Evolutionary conservation across 202 grass and related monocot genomes (phyloP), one percentile per base, ranked within the genome.

Genomic region (Schoenoplectus triqueter): DNA sequence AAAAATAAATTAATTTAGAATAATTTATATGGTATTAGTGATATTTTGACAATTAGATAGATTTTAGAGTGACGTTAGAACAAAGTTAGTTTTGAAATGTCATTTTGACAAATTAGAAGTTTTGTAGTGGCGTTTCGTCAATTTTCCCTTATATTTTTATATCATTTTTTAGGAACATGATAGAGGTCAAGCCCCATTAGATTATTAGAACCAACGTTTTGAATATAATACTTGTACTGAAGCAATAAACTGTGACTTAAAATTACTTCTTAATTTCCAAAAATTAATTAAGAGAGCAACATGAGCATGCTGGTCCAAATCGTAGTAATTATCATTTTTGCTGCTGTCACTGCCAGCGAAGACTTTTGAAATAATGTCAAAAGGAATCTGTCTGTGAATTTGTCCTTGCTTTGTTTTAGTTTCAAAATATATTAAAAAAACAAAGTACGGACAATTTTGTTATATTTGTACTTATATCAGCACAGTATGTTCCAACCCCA

Each of bases 291-390:
- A 55, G 20, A 76, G 4, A 40, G 21, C 50, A 73, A 73, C 20
- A 50, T 73, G 4, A 77, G 21, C 49, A 77, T 77, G 20, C 48
- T 76, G 48, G 10, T 15, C 50, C 73, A n/a, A 56, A 55, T 39
- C 1, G 10, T 15, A 73, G 15, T 73, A 15, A 76, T 76, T 56
- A 76, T 19, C 18, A 56, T 76, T 31, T 56, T 39, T 76, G 49
- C 20, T 76, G 20, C 20, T 56, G 8, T 17, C 46, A 20, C 20
- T 39, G 17, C 17, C 46, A 20, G 8, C 51, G 70, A 76, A 56
- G 51, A 76, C 4, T 55, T 39, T 74, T 76, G 14, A 40, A 76
- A 52, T 77, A 76, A 22, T 77, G 73, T 55, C 10, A 70, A 69
- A 47, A 5, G 7, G 6, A 47, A 70, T 8, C 1, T 74, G 52